These are phyloP conservation scores for Vaccinium myrtillus DNA, from an alignment of 148 eudicot species.

Conservation along the genomic window DNA sequence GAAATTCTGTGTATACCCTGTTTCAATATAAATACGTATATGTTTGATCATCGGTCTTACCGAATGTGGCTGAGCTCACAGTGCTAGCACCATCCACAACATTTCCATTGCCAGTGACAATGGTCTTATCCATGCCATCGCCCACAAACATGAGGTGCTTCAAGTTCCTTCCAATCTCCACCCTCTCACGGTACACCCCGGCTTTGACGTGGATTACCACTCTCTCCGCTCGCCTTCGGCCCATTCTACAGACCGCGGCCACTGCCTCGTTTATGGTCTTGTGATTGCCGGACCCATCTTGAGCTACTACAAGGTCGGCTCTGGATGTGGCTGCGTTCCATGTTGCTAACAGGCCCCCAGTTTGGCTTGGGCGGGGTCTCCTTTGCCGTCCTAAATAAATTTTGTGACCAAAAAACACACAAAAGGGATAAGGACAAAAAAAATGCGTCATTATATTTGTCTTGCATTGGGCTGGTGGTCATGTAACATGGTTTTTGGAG, in stretches of 20 bases:
- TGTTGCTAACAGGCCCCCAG: constrained; percentile 37
- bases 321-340: constrained; percentile 50
- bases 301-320: constrained; percentile 66
- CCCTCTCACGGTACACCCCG: constrained; percentile 60
- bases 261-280: constrained; percentile 57
- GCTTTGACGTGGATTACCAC: constrained; percentile 59
- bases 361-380: constrained; percentile 10
- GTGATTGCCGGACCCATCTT: constrained; percentile 68
- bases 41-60: constrained; percentile 14
- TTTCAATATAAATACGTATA: no score
- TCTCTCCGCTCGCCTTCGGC: constrained; percentile 28
- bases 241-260: constrained; percentile 29
- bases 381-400: constrained; percentile 5
- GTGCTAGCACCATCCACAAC: constrained; percentile 56
- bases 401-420: not conserved
- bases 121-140: constrained; percentile 68
- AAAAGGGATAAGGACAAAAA: not conserved
- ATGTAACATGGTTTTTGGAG: not conserved
- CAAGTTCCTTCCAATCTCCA: constrained; percentile 44
- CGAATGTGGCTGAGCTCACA: constrained; percentile 56
- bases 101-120: constrained; percentile 56
- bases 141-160: constrained; percentile 70
- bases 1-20: no score
- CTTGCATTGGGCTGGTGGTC: not conserved
- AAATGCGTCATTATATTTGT: not conserved